phyloP scores from a whole-genome alignment of 768 basidiomycete species.

The Podaxis pistillaris region DNA sequence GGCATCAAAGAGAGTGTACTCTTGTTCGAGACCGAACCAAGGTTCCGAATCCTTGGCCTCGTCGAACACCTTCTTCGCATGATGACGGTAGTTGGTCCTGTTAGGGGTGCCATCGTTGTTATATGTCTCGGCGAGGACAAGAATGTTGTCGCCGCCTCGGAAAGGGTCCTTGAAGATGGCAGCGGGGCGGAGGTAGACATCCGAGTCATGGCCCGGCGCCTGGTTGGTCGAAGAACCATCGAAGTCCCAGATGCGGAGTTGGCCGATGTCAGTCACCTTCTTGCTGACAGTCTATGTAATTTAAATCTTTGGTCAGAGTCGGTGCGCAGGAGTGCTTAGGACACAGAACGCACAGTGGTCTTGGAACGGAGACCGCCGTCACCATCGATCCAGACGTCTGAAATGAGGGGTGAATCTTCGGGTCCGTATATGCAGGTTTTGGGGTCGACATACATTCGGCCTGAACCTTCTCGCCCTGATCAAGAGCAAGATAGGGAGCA shows the following conservation, averaged over 20 bases:
- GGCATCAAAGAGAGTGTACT: slow-evolving; percentile 95
- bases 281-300: slow-evolving; percentile 73
- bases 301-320: background rate
- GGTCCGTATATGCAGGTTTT: slow-evolving; percentile 17
- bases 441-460: slow-evolving; percentile 73
- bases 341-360: slow-evolving; percentile 68
- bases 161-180: slow-evolving; percentile 99
- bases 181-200: slow-evolving; percentile 96
- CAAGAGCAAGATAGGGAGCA: slow-evolving; percentile 83
- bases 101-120: slow-evolving; percentile 99
- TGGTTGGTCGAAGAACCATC: slow-evolving; percentile 98
- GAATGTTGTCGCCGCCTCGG: slow-evolving; percentile 97
- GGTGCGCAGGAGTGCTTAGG: background rate
- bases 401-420: slow-evolving; percentile 18
- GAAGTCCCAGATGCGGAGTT: slow-evolving; percentile 98
- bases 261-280: slow-evolving; percentile 82
- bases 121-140: slow-evolving; percentile 96
- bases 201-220: slow-evolving; percentile 93
- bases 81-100: slow-evolving; percentile 92
- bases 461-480: slow-evolving; percentile 90
- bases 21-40: slow-evolving; percentile 99
- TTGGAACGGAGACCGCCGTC: slow-evolving; percentile 93
- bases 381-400: slow-evolving; percentile 99
- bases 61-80: slow-evolving; percentile 95
- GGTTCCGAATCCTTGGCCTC: slow-evolving; percentile 75